Conservation (phyloP, 1,284 basidiomycete genomes). For the Rhodotorula glutinis region DNA sequence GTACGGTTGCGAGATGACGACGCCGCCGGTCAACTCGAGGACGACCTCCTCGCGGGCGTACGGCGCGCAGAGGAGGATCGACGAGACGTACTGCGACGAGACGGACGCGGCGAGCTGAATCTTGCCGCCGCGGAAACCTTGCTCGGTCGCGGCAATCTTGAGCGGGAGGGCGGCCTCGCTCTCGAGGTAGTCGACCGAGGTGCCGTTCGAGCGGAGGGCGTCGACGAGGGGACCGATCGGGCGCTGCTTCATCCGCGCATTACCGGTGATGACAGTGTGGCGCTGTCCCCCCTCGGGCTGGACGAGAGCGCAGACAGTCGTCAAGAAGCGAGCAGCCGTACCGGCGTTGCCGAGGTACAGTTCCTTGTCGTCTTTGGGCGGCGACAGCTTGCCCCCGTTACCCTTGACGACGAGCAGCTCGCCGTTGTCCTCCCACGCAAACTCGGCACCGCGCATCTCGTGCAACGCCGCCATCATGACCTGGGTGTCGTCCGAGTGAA, state of each 20-base stretch:
- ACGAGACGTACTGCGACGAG: constrained; percentile 97
- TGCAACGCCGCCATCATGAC: constrained; percentile 96
- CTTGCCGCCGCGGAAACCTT: constrained; percentile 72
- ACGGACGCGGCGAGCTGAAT: constrained; percentile 91
- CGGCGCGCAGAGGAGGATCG: constrained; percentile 91
- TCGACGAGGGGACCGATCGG: constrained; percentile 92
- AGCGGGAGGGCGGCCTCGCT: constrained; percentile 83
- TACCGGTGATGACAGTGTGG: constrained; percentile 84
- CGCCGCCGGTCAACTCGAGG: constrained; percentile 84
- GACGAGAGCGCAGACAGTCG: constrained; percentile 88
- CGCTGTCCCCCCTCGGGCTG: constrained; percentile 48
- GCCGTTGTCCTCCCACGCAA: constrained; percentile 87
- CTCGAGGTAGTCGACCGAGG: constrained; percentile 73
- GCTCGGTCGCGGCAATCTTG: constrained; percentile 65
- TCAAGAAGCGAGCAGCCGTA: constrained; percentile 95
- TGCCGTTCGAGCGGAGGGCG: constrained; percentile 79
- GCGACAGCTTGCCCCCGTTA: constrained; percentile 71
- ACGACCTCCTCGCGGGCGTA: constrained; percentile 79
- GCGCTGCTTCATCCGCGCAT: constrained; percentile 97
- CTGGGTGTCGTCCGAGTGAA: constrained; percentile 97
- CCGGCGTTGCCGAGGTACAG: constrained; percentile 97
- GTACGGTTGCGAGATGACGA: constrained; percentile 97
- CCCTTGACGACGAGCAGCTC: constrained; percentile 91
- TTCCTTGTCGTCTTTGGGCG: constrained; percentile 75
- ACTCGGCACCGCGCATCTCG: constrained; percentile 85